These are phyloP conservation scores for Aspergillus vadensis DNA, from an alignment of 2,329 filamentous ascomycete genomes.

Conservation along the genomic window DNA sequence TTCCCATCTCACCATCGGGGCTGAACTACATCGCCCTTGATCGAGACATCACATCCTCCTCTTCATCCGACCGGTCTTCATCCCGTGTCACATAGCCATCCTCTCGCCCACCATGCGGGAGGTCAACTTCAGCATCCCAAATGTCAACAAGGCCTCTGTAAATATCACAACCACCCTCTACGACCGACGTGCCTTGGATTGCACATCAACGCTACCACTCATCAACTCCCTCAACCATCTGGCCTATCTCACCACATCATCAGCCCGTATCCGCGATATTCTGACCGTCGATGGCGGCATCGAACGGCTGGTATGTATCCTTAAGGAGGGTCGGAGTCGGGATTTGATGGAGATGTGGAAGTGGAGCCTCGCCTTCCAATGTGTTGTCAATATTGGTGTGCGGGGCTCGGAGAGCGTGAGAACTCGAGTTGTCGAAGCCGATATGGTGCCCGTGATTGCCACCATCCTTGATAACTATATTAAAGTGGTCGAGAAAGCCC, in stretches of 20 bases:
- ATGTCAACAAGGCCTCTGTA: conserved; percentile 98
- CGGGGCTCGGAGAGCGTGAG: conserved; percentile 91
- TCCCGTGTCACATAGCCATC: not conserved
- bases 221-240: conserved; percentile 99
- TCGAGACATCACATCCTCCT: conserved; percentile 11
- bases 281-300: conserved; percentile 98
- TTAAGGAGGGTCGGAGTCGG: conserved; percentile 95
- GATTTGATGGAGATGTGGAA: conserved; percentile 99
- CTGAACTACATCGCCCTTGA: not conserved
- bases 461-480: conserved; percentile 99
- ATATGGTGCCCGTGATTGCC: conserved; percentile 98
- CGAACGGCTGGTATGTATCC: conserved; percentile 91
- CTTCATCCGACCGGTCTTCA: conserved; percentile 3
- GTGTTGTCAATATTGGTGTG: conserved; percentile 97
- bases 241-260: conserved; percentile 96
- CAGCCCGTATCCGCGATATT: conserved; percentile 94
- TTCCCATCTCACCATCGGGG: conserved; percentile 10
- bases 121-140: conserved; percentile 99
- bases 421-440: conserved; percentile 93
- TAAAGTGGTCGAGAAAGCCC: conserved; percentile 89
- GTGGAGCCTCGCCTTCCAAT: conserved; percentile 99
- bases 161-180: conserved; percentile 98
- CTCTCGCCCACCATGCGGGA: conserved; percentile 78
- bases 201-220: conserved; percentile 92
- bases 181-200: conserved; percentile 94